Percentiles rank a stretch among this genome's conserved stretches.
Evolutionary conservation across 768 basidiomycete genomes (phyloP).

Genomic region (Boletus vermiculosoides): DNA sequence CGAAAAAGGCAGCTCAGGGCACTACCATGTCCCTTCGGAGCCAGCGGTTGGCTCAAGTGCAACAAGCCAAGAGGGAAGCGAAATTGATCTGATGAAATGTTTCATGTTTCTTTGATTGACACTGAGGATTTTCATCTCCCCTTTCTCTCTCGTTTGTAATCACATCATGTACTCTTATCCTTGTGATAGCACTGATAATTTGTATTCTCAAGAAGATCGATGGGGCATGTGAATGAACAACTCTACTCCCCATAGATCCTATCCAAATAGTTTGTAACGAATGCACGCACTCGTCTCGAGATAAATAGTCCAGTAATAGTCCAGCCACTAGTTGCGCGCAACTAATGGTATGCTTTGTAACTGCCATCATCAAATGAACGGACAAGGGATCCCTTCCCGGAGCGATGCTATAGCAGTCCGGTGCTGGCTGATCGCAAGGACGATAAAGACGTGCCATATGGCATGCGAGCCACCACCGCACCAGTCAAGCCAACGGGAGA

Average conservation of each 20-base stretch:
- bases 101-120: background rate
- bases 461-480: slow-evolving; percentile 80
- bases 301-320: slow-evolving; percentile 1
- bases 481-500: slow-evolving; percentile 53
- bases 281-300: background rate
- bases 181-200: slow-evolving; percentile 9
- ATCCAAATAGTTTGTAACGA: background rate
- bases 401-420: slow-evolving; percentile 57
- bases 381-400: slow-evolving; percentile 41
- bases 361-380: slow-evolving; percentile 5
- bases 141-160: background rate
- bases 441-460: slow-evolving; percentile 84
- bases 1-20: slow-evolving; percentile 65
- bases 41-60: slow-evolving; percentile 75
- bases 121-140: background rate
- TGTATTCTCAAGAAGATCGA: background rate
- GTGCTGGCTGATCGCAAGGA: slow-evolving; percentile 73
- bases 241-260: background rate
- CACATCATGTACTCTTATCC: slow-evolving; percentile 16
- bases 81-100: slow-evolving; percentile 57
- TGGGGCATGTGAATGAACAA: background rate
- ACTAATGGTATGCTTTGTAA: background rate
- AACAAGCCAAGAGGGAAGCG: slow-evolving; percentile 78
- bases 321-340: background rate
- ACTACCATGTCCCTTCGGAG: slow-evolving; percentile 64